Evolutionary conservation across 2,329 filamentous ascomycete genomes (phyloP).

Genomic region (Ambrosiella xylebori): DNA sequence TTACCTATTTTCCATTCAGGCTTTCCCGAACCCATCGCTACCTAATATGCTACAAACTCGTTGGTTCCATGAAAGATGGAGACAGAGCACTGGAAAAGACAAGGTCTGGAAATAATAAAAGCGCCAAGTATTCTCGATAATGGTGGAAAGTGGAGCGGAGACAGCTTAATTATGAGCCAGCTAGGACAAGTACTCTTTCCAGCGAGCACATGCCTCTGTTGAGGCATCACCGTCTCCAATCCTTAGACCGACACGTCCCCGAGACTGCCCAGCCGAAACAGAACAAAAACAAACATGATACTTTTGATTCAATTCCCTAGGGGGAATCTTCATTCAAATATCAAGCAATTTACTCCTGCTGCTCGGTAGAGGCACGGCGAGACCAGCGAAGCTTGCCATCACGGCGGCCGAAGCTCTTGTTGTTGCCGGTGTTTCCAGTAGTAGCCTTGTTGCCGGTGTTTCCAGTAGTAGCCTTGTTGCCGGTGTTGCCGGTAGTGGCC

Average conservation of each 20-base stretch:
- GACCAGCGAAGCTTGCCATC: slow-evolving; percentile 9
- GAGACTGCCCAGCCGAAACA: neutral
- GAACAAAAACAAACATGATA: neutral
- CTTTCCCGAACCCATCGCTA: neutral
- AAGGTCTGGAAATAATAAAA: neutral
- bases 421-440: neutral
- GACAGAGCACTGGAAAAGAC: neutral
- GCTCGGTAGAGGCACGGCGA: slow-evolving; percentile 3
- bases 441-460: neutral
- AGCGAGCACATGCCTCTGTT: neutral
- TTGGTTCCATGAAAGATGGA: neutral
- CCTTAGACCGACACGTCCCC: neutral
- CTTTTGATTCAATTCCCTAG: neutral
- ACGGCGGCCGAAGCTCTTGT: slow-evolving; percentile 1
- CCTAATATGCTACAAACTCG: neutral
- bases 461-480: neutral
- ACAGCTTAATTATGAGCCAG: neutral
- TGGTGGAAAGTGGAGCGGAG: neutral
- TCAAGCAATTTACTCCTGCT: slow-evolving; percentile 5
- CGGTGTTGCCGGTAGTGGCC: neutral
- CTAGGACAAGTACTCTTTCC: neutral
- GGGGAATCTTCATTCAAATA: neutral
- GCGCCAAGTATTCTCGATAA: neutral
- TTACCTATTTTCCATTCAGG: slow-evolving; percentile 4
- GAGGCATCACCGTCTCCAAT: neutral